Conservation (phyloP, 495 filamentous ascomycete genomes). For the Penicillium simplicissimum region DNA sequence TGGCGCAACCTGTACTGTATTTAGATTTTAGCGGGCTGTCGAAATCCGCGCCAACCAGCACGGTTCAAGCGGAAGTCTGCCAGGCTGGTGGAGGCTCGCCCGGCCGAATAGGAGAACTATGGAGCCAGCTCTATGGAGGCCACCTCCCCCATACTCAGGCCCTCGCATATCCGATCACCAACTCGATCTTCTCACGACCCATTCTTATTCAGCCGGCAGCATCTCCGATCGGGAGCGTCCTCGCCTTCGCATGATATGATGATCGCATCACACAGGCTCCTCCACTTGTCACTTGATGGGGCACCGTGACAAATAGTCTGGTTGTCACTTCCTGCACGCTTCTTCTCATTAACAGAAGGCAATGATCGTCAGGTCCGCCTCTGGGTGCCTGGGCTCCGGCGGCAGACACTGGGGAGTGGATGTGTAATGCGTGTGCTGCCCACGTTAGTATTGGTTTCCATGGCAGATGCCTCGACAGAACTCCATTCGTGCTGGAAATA, state of each 20-base stretch:
- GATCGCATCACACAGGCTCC: background rate
- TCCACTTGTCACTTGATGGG: conserved; percentile 6
- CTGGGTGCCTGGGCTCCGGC: background rate
- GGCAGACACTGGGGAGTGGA: background rate
- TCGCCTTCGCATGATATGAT: background rate
- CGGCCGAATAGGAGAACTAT: conserved; percentile 12
- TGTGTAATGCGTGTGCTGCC: background rate
- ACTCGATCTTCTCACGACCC: conserved; percentile 23
- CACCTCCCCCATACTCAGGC: too few relatives aligned
- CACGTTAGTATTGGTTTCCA: background rate
- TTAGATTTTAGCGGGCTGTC: conserved; percentile 10
- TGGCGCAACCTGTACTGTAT: conserved; percentile 4
- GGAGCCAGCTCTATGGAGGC: too few relatives aligned
- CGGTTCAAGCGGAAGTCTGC: background rate
- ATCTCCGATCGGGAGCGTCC: conserved; percentile 15
- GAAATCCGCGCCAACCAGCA: background rate
- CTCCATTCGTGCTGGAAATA: background rate
- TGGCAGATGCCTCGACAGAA: background rate
- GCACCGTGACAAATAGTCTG: conserved; percentile 20
- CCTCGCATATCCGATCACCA: conserved; percentile 15
- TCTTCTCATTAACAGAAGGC: background rate
- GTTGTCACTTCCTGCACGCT: background rate
- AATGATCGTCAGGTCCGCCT: background rate
- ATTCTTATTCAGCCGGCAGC: conserved; percentile 1
- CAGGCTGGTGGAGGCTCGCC: background rate